Evolutionary conservation across 176 grass and related monocot species (phyloP).

Genomic region (Tuctoria greenei): DNA sequence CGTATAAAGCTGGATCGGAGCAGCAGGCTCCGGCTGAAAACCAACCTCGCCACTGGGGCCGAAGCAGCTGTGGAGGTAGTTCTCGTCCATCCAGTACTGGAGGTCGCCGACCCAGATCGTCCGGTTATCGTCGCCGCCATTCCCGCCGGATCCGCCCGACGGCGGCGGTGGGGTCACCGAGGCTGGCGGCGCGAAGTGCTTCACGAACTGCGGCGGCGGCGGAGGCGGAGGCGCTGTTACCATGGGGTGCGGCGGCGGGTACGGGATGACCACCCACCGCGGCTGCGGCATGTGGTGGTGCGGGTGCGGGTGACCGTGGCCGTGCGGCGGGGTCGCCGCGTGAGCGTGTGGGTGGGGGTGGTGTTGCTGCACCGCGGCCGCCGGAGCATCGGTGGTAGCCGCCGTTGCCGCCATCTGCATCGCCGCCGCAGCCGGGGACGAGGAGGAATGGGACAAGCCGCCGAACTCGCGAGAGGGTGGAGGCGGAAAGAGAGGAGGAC

Average conservation of each 20-base stretch:
- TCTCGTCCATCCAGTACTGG: slow-evolving; percentile 68
- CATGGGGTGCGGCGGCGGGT: slow-evolving; percentile 51
- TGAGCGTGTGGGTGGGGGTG: slow-evolving; percentile 24
- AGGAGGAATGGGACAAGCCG: slow-evolving; percentile 18
- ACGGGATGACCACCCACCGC: slow-evolving; percentile 60
- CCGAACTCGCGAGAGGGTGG: slow-evolving; percentile 35
- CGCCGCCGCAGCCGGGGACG: slow-evolving; percentile 18
- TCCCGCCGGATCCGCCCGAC: slow-evolving; percentile 37
- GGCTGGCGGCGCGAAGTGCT: slow-evolving; percentile 43
- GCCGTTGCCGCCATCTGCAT: slow-evolving; percentile 47
- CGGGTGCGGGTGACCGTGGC: slow-evolving; percentile 31
- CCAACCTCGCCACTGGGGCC: slow-evolving; percentile 53
- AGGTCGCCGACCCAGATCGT: slow-evolving; percentile 71
- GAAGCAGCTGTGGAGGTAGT: slow-evolving; percentile 65
- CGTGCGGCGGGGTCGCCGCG: not conserved
- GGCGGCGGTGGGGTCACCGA: slow-evolving; percentile 51
- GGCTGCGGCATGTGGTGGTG: slow-evolving; percentile 61
- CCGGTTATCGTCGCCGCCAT: slow-evolving; percentile 54
- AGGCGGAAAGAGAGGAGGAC: slow-evolving; percentile 34
- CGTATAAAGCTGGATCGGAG: slow-evolving; percentile 35
- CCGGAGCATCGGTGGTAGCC: slow-evolving; percentile 29
- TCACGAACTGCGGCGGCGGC: slow-evolving; percentile 46
- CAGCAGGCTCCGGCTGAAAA: slow-evolving; percentile 2
- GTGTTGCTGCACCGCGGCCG: slow-evolving; percentile 17
- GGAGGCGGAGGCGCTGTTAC: slow-evolving; percentile 43